Evolutionary conservation across 2,329 filamentous ascomycete genomes (phyloP).

Genomic region (Stagonosporopsis cucurbitacearum): DNA sequence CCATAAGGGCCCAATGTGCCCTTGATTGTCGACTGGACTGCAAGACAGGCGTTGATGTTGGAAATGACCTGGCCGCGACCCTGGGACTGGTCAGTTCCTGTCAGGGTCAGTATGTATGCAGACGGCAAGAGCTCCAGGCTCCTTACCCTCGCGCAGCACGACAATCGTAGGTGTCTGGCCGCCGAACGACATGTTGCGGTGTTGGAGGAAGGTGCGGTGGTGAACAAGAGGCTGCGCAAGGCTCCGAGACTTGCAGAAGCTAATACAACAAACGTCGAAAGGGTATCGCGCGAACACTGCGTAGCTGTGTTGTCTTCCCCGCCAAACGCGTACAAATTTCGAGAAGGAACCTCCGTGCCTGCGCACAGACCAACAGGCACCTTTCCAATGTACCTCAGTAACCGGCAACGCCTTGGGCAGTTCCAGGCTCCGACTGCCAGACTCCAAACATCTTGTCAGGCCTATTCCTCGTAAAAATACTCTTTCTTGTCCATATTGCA

Average conservation of each 20-base stretch:
- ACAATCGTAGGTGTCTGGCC: constrained; percentile 98
- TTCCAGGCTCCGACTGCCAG: background rate
- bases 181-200: constrained; percentile 83
- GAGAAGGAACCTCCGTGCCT: constrained; percentile 27
- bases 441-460: background rate
- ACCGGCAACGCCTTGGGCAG: background rate
- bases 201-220: constrained; percentile 11
- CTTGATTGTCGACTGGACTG: constrained; percentile 94
- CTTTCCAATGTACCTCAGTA: constrained; percentile 2
- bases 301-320: constrained; percentile 36
- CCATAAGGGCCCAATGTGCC: constrained; percentile 95
- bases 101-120: constrained; percentile 28
- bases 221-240: constrained; percentile 36
- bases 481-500: background rate
- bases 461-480: background rate
- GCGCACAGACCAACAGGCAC: constrained; percentile 7
- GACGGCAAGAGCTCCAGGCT: constrained; percentile 28
- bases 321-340: constrained; percentile 35
- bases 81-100: constrained; percentile 96
- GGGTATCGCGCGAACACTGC: constrained; percentile 23
- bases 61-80: constrained; percentile 95
- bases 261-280: constrained; percentile 8
- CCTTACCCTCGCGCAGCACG: constrained; percentile 93
- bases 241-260: constrained; percentile 21
- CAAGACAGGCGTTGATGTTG: constrained; percentile 98